These are phyloP conservation scores for Galerina sulciceps DNA, from an alignment of 768 basidiomycete genomes.

Conservation along the genomic window DNA sequence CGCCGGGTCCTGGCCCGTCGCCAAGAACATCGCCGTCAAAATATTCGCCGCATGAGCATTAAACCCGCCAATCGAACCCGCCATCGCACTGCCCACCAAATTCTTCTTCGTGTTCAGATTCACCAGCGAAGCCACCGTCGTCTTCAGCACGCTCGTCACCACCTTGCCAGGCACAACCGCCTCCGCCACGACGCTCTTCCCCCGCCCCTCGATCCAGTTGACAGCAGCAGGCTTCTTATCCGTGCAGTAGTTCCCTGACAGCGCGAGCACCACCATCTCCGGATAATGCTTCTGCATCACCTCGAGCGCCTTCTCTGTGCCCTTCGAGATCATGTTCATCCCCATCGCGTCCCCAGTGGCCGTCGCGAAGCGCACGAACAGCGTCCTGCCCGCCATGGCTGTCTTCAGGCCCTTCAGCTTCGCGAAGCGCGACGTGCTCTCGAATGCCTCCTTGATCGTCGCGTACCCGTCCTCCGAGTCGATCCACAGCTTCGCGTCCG, in stretches of 20 bases:
- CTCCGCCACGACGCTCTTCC: slow-evolving; percentile 97
- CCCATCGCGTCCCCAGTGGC: slow-evolving; percentile 99
- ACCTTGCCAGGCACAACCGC: slow-evolving; percentile 88
- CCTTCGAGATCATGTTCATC: slow-evolving; percentile 99
- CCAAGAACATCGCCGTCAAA: slow-evolving; percentile 92
- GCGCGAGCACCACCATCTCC: slow-evolving; percentile 86
- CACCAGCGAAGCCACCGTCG: slow-evolving; percentile 86
- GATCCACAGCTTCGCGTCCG: slow-evolving; percentile 86
- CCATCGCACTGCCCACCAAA: slow-evolving; percentile 96
- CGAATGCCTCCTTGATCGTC: slow-evolving; percentile 83
- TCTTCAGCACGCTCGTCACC: slow-evolving; percentile 92
- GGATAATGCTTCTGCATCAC: slow-evolving; percentile 81
- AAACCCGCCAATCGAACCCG: slow-evolving; percentile 96
- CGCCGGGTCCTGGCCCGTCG: slow-evolving; percentile 98
- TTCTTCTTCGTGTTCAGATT: slow-evolving; percentile 98
- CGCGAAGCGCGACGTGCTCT: slow-evolving; percentile 93
- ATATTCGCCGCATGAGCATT: slow-evolving; percentile 99
- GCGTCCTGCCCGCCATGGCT: slow-evolving; percentile 89
- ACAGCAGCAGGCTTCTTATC: slow-evolving; percentile 99
- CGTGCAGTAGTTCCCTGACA: slow-evolving; percentile 98
- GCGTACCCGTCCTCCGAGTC: slow-evolving; percentile 79
- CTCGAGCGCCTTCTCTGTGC: slow-evolving; percentile 93
- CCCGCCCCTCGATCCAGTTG: slow-evolving; percentile 99
- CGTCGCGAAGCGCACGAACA: slow-evolving; percentile 93
- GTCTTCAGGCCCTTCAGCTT: slow-evolving; percentile 84